Percentiles rank a stretch among this genome's conserved stretches.
Conservation (phyloP, 2,329 filamentous ascomycete species). For the Xylaria multiplex region DNA sequence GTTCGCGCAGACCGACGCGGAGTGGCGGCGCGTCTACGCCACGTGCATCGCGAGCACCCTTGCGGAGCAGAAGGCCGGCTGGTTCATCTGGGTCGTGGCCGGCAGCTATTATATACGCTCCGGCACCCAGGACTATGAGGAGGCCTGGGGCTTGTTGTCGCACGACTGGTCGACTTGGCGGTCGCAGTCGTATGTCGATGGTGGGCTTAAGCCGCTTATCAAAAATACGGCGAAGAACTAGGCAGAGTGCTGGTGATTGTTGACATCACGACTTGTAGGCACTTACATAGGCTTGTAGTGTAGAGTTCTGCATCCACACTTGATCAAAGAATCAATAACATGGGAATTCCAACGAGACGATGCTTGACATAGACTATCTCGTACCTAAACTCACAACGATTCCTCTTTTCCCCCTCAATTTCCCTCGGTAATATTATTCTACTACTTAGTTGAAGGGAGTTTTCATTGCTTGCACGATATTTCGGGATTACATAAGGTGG, state of each 20-base stretch:
- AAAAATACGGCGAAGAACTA: slow-evolving; percentile 32
- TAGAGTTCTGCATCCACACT: background rate
- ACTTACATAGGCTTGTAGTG: background rate
- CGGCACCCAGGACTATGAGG: slow-evolving; percentile 65
- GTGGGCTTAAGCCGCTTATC: slow-evolving; percentile 50
- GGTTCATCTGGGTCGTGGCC: slow-evolving; percentile 68
- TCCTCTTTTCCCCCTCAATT: background rate
- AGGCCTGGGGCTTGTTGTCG: slow-evolving; percentile 65
- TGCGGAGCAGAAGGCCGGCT: slow-evolving; percentile 59
- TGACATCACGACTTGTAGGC: background rate
- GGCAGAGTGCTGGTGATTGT: background rate
- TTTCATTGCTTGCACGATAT: too few relatives aligned
- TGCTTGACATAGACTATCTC: background rate
- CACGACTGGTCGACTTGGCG: slow-evolving; percentile 66
- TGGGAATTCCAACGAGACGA: background rate
- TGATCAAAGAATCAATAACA: background rate
- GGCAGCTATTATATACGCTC: slow-evolving; percentile 67
- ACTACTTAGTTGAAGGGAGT: too few relatives aligned
- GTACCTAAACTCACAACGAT: too few relatives aligned
- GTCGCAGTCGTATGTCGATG: slow-evolving; percentile 54
- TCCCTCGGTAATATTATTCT: too few relatives aligned
- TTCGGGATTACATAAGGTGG: too few relatives aligned
- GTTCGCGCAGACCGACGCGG: slow-evolving; percentile 59
- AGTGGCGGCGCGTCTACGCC: slow-evolving; percentile 61
- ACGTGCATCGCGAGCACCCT: slow-evolving; percentile 63